Conservation (phyloP, 148 eudicot species). For the Silene latifolia region DNA sequence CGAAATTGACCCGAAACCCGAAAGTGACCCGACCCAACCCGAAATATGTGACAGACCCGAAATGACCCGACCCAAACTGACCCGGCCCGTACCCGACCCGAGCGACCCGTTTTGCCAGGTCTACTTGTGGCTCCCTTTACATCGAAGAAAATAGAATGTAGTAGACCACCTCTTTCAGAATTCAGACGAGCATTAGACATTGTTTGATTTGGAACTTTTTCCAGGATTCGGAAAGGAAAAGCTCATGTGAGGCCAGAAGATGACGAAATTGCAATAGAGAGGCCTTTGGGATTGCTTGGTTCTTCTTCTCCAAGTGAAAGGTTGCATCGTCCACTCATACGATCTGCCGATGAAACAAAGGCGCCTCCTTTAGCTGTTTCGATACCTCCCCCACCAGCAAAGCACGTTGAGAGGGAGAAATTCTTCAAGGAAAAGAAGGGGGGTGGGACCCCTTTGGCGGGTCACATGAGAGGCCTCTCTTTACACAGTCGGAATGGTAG, state of each 20-base stretch:
- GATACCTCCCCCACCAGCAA: constrained; percentile 96
- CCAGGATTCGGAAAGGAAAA: constrained; percentile 89
- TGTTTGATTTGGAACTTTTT: background rate
- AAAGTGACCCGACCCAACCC: too few species aligned
- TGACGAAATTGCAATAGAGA: constrained; percentile 44
- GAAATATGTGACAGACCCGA: too few species aligned
- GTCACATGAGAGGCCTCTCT: constrained; percentile 76
- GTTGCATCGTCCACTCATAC: constrained; percentile 63
- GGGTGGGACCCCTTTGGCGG: constrained; percentile 54
- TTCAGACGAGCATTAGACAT: background rate
- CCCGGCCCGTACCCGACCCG: too few species aligned
- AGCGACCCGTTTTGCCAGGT: too few species aligned
- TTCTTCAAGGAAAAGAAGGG: constrained; percentile 82
- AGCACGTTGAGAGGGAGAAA: constrained; percentile 80
- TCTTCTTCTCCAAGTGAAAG: constrained; percentile 39
- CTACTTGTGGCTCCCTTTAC: background rate
- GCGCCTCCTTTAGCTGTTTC: constrained; percentile 34
- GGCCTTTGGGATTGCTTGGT: constrained; percentile 41
- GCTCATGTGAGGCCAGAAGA: constrained; percentile 67
- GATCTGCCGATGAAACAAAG: constrained; percentile 44
- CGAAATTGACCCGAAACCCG: too few species aligned
- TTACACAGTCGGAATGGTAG: constrained; percentile 72
- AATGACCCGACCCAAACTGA: too few species aligned
- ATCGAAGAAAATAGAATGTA: background rate
- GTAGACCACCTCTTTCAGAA: background rate